Percentiles rank a stretch among this genome's conserved stretches.
Conservation (phyloP, 495 filamentous ascomycete genomes). For the Podospora tetraspora region DNA sequence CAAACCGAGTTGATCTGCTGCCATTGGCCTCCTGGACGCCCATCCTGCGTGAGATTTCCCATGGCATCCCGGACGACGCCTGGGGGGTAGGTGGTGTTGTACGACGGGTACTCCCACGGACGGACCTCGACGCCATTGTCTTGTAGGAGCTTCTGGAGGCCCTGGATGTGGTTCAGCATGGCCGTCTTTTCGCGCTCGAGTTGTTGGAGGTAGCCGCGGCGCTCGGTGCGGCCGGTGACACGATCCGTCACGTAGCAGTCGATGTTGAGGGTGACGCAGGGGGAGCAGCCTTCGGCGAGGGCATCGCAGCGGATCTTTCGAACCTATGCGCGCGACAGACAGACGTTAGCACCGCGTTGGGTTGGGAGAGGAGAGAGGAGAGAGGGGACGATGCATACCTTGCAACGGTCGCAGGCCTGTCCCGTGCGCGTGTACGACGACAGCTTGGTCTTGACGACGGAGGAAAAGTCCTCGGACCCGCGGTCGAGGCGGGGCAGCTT, state of each 20-base stretch:
- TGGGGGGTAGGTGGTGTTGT: slow-evolving; percentile 28
- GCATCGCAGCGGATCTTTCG: slow-evolving; percentile 83
- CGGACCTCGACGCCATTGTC: slow-evolving; percentile 36
- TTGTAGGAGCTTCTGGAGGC: slow-evolving; percentile 46
- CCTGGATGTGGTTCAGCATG: slow-evolving; percentile 45
- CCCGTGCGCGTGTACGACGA: slow-evolving; percentile 64
- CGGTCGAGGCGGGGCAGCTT: slow-evolving; percentile 47
- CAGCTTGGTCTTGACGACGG: slow-evolving; percentile 58
- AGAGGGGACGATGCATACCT: slow-evolving; percentile 50
- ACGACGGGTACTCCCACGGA: slow-evolving; percentile 31
- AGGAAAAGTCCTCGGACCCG: slow-evolving; percentile 58
- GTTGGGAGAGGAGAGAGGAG: background rate
- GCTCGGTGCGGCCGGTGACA: slow-evolving; percentile 74
- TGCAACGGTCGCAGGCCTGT: slow-evolving; percentile 89
- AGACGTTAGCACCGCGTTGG: slow-evolving; percentile 5
- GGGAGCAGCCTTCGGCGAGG: slow-evolving; percentile 63
- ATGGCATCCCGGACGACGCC: slow-evolving; percentile 25
- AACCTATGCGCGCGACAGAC: slow-evolving; percentile 46
- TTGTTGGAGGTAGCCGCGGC: slow-evolving; percentile 67
- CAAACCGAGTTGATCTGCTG: slow-evolving; percentile 45
- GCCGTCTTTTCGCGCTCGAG: slow-evolving; percentile 54
- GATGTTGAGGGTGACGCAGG: slow-evolving; percentile 64
- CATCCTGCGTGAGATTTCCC: slow-evolving; percentile 28
- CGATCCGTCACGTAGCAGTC: slow-evolving; percentile 79
- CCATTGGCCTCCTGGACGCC: slow-evolving; percentile 36